A percentile compares a stretch with the other conserved stretches of the same genome.
Conservation (phyloP, 2,329 filamentous ascomycete genomes). For the Amylocarpus encephaloides region DNA sequence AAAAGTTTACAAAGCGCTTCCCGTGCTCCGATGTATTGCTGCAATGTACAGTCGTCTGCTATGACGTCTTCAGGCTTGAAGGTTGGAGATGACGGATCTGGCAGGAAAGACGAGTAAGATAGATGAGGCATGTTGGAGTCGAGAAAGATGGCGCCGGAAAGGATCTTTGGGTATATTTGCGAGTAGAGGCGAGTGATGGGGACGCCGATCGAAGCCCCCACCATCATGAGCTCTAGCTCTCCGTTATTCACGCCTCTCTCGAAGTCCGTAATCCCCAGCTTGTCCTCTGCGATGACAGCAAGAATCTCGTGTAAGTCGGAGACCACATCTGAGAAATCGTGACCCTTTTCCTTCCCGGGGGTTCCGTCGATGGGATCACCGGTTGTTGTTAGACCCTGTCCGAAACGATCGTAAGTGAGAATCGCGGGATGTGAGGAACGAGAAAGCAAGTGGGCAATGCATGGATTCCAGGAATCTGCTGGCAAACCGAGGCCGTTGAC, state of each 20-base stretch:
- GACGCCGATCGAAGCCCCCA: constrained; percentile 31
- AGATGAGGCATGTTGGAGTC: constrained; percentile 32
- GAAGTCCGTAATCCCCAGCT: constrained; percentile 2
- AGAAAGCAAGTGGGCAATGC: constrained; percentile 24
- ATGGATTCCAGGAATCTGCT: constrained; percentile 25
- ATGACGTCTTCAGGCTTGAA: constrained; percentile 24
- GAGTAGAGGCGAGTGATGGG: constrained; percentile 30
- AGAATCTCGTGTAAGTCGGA: constrained; percentile 30
- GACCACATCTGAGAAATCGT: constrained; percentile 26
- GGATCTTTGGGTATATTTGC: constrained; percentile 23
- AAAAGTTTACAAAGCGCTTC: constrained; percentile 27
- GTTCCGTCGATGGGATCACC: constrained; percentile 23
- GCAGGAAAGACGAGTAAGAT: constrained; percentile 28
- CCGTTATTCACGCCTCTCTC: background rate
- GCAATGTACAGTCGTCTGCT: constrained; percentile 25
- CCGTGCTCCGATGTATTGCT: constrained; percentile 28
- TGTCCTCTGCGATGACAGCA: constrained; percentile 12
- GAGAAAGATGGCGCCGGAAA: constrained; percentile 29
- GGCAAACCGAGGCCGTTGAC: constrained; percentile 31
- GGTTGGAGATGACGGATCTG: constrained; percentile 24
- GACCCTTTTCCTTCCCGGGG: constrained; percentile 23
- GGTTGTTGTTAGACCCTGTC: constrained; percentile 24
- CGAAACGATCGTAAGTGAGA: constrained; percentile 31
- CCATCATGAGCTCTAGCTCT: constrained; percentile 16
- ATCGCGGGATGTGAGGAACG: constrained; percentile 24